Percentiles rank a stretch among this genome's conserved stretches.
These are phyloP conservation scores for Rhodotorula mucilaginosa DNA, from an alignment of 1,284 basidiomycete genomes.

Conservation along the genomic window DNA sequence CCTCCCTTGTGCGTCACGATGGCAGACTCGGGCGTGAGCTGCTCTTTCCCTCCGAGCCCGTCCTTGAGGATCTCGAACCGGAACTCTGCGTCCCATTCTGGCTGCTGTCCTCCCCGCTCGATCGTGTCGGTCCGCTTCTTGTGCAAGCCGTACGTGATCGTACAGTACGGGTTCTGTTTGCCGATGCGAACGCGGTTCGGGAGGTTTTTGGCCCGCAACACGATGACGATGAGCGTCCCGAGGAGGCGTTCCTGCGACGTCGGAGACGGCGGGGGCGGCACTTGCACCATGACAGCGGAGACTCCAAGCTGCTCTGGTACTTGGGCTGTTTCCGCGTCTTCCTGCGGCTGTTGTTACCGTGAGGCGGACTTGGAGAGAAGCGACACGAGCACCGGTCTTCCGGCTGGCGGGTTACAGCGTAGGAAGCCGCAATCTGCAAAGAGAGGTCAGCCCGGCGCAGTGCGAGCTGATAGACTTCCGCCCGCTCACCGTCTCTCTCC, in stretches of 20 bases:
- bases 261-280: conserved; percentile 15
- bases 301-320: neutral
- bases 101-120: conserved; percentile 94
- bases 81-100: conserved; percentile 97
- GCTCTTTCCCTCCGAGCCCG: conserved; percentile 57
- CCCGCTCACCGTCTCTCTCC: neutral
- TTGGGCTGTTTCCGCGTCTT: neutral
- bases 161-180: conserved; percentile 96
- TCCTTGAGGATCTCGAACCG: conserved; percentile 88
- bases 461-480: too few relatives aligned
- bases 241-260: conserved; percentile 50
- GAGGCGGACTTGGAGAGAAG: too few relatives aligned
- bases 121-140: conserved; percentile 83
- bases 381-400: too few relatives aligned
- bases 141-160: conserved; percentile 72
- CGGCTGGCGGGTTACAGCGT: too few relatives aligned
- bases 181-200: conserved; percentile 92
- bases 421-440: too few relatives aligned
- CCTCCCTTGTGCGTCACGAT: conserved; percentile 53
- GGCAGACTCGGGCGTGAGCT: conserved; percentile 56
- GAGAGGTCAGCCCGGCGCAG: too few relatives aligned
- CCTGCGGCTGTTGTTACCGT: neutral
- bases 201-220: conserved; percentile 58
- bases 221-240: conserved; percentile 90
- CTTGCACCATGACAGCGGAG: neutral